phyloP scores from a whole-genome alignment of 371 early-diverging fungal species.

The Mortierella sp. region DNA sequence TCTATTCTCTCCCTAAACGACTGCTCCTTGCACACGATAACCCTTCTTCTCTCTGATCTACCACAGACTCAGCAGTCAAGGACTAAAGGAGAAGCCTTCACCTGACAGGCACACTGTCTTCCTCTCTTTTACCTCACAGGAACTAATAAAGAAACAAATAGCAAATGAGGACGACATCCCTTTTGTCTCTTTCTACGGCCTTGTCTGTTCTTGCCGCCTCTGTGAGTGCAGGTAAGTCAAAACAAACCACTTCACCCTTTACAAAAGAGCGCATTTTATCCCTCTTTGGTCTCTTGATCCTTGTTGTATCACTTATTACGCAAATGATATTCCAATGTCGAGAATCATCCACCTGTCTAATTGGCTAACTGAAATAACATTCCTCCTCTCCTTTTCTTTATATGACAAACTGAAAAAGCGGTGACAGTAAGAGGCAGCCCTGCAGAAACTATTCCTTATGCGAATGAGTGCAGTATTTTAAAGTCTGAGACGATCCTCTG shows the following conservation, averaged over 20 bases:
- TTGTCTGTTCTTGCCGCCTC: conserved; percentile 16
- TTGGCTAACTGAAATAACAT: neutral
- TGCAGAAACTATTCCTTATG: neutral
- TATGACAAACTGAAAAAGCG: neutral
- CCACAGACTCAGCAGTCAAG: neutral
- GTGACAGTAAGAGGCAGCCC: neutral
- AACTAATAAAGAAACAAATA: neutral
- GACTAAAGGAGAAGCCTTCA: neutral
- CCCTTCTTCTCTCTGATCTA: too few species aligned
- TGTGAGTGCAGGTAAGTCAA: conserved; percentile 16
- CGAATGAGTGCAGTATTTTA: conserved; percentile 24
- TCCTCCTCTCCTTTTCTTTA: neutral
- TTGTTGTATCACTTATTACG: neutral
- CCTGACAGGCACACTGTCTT: too few species aligned
- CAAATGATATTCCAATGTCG: neutral
- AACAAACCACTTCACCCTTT: neutral
- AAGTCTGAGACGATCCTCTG: conserved; percentile 24
- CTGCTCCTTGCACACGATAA: neutral
- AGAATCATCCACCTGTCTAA: neutral
- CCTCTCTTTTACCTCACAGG: neutral
- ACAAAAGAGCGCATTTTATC: neutral
- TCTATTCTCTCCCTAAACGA: neutral
- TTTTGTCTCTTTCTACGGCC: conserved; percentile 25
- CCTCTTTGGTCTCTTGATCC: neutral
- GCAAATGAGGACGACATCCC: conserved; percentile 15